Conservation (phyloP, 371 early-diverging fungal species). For the Chytridium lagenaria region DNA sequence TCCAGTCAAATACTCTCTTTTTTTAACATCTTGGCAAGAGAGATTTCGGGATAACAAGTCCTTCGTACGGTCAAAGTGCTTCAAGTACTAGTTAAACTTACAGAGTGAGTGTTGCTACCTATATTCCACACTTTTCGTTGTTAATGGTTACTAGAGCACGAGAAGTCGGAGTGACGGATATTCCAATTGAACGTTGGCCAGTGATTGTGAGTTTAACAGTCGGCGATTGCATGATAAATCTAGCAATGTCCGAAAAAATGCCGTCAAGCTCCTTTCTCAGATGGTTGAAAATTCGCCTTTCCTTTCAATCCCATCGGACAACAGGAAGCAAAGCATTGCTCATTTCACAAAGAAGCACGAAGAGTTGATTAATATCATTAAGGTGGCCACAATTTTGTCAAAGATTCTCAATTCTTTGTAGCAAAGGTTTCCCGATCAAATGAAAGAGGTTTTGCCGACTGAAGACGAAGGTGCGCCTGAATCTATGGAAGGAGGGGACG, state of each 20-base stretch:
- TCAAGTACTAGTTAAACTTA: slow-evolving; percentile 81
- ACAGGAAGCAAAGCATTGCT: slow-evolving; percentile 74
- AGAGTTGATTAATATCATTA: slow-evolving; percentile 16
- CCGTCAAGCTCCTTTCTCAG: slow-evolving; percentile 79
- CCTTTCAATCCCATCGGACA: slow-evolving; percentile 70
- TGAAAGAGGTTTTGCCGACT: neutral
- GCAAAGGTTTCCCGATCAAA: slow-evolving; percentile 31
- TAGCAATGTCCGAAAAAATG: slow-evolving; percentile 84
- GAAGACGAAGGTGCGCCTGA: neutral
- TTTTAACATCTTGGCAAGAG: slow-evolving; percentile 88
- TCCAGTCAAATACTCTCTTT: slow-evolving; percentile 68
- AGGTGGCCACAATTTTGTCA: neutral
- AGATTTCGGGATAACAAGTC: slow-evolving; percentile 86
- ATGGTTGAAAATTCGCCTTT: slow-evolving; percentile 89
- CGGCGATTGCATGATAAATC: slow-evolving; percentile 89
- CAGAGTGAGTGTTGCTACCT: slow-evolving; percentile 64
- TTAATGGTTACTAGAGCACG: slow-evolving; percentile 20
- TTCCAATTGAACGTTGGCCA: slow-evolving; percentile 62
- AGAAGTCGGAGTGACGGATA: slow-evolving; percentile 44
- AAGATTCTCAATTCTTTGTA: neutral
- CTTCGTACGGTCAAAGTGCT: slow-evolving; percentile 83
- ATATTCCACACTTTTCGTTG: neutral
- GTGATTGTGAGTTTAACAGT: slow-evolving; percentile 70
- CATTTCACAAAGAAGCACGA: slow-evolving; percentile 44
- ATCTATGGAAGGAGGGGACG: slow-evolving; percentile 19